Evolutionary conservation across 140 eudicot genomes (phyloP).

Genomic region (Ambrosia hybrid): DNA sequence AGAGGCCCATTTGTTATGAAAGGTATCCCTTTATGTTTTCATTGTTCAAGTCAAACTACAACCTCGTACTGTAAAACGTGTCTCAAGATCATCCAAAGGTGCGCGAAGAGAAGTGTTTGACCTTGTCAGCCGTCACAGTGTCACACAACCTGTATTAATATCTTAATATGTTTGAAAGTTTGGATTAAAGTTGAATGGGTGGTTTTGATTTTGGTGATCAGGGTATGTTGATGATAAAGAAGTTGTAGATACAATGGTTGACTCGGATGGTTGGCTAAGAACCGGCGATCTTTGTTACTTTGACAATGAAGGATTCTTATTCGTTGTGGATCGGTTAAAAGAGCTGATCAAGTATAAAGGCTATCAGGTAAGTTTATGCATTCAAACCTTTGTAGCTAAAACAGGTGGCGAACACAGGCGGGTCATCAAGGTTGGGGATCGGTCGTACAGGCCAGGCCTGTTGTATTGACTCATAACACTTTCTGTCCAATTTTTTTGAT

Average conservation of each 20-base stretch:
- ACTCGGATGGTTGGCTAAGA: conserved; percentile 65
- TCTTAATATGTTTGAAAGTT: too few relatives aligned
- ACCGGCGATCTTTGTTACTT: conserved; percentile 79
- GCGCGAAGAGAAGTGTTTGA: neutral
- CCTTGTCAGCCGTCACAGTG: neutral
- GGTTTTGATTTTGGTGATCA: conserved; percentile 17
- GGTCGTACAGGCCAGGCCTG: neutral
- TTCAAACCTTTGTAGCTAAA: neutral
- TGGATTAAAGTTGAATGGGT: neutral
- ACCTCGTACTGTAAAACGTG: neutral
- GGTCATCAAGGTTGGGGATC: neutral
- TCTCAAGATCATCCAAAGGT: too few relatives aligned
- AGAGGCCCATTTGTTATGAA: conserved; percentile 65
- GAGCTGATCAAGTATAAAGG: conserved; percentile 72
- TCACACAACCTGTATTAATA: too few relatives aligned
- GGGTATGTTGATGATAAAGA: conserved; percentile 61
- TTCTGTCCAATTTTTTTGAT: neutral
- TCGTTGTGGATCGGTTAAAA: conserved; percentile 53
- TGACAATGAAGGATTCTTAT: conserved; percentile 59
- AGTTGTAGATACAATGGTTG: conserved; percentile 41
- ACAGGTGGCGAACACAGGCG: neutral
- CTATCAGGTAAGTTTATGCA: conserved; percentile 51
- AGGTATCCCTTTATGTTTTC: conserved; percentile 34
- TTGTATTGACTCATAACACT: neutral
- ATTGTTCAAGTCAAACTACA: neutral